Evolutionary conservation across 2,329 filamentous ascomycete genomes (phyloP).

Genomic region (Triangularia verruculosa): DNA sequence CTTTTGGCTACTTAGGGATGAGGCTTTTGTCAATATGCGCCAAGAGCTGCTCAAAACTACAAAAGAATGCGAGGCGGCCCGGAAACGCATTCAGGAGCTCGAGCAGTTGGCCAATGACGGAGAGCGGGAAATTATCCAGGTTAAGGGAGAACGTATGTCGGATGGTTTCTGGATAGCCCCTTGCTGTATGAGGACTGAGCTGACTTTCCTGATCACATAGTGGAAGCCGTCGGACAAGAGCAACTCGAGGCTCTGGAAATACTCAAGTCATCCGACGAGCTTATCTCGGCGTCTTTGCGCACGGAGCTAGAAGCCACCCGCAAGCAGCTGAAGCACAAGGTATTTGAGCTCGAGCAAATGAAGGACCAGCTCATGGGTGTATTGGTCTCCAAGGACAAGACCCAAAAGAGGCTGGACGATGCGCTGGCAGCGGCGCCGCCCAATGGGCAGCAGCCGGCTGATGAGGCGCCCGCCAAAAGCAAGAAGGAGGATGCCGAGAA

Average conservation of each 20-base stretch:
- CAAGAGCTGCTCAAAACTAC: constrained; percentile 44
- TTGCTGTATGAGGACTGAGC: constrained; percentile 18
- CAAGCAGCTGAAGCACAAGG: constrained; percentile 47
- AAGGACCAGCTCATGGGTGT: constrained; percentile 59
- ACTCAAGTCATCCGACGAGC: constrained; percentile 57
- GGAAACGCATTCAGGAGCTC: constrained; percentile 44
- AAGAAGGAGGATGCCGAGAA: constrained; percentile 44
- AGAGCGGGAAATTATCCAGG: constrained; percentile 53
- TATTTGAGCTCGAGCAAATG: constrained; percentile 53
- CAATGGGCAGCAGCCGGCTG: constrained; percentile 22
- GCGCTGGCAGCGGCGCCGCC: constrained; percentile 34
- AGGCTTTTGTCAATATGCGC: constrained; percentile 52
- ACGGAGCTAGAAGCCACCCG: constrained; percentile 56
- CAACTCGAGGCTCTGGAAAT: constrained; percentile 53
- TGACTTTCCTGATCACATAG: constrained; percentile 34
- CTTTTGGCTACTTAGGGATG: constrained; percentile 46
- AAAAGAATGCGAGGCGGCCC: constrained; percentile 48
- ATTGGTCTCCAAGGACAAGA: constrained; percentile 58
- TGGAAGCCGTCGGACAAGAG: constrained; percentile 54
- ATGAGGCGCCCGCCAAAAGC: constrained; percentile 40
- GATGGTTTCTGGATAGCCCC: constrained; percentile 18
- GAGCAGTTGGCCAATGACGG: constrained; percentile 50
- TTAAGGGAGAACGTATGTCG: constrained; percentile 50
- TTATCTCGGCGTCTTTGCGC: constrained; percentile 57
- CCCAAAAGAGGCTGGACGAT: constrained; percentile 53